These are phyloP conservation scores for Boletus speciosus DNA, from an alignment of 768 basidiomycete species.

Conservation along the genomic window DNA sequence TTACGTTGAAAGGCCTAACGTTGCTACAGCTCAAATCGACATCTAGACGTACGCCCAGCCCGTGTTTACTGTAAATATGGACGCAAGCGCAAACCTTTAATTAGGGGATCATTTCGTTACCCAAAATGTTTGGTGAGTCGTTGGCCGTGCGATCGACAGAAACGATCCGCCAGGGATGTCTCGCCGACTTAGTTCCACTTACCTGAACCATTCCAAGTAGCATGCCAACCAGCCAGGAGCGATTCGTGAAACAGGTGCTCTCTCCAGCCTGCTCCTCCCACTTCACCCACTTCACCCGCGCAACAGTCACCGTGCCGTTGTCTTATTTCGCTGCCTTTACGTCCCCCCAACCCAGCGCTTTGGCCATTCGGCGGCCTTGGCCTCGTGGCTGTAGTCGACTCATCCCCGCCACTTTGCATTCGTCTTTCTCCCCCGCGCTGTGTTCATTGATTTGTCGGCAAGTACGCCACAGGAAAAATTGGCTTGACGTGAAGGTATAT, in stretches of 20 bases:
- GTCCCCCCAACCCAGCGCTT: constrained; percentile 1
- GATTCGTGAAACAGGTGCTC: neutral
- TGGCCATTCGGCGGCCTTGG: constrained; percentile 2
- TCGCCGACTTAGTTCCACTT: constrained; percentile 7
- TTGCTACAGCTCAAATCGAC: neutral
- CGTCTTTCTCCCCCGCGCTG: constrained; percentile 3
- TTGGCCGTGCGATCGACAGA: neutral
- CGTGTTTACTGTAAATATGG: neutral
- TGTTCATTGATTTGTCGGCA: constrained; percentile 6
- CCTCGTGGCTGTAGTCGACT: constrained; percentile 13
- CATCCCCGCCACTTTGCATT: neutral
- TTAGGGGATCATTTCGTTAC: constrained; percentile 1
- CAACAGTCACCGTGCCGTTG: neutral
- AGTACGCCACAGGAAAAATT: constrained; percentile 1
- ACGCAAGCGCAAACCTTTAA: neutral
- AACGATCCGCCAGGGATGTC: constrained; percentile 11
- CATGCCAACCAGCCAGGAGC: constrained; percentile 8
- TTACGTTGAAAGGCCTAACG: neutral
- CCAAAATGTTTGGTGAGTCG: constrained; percentile 3
- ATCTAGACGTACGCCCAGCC: too few species aligned
- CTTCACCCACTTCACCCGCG: constrained; percentile 1
- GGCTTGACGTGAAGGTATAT: constrained; percentile 15
- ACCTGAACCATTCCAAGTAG: constrained; percentile 1
- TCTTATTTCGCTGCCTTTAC: constrained; percentile 6
- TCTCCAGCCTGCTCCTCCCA: neutral